These are phyloP conservation scores for Phaffia tasmanica DNA, from an alignment of 768 basidiomycete genomes.

Conservation along the genomic window DNA sequence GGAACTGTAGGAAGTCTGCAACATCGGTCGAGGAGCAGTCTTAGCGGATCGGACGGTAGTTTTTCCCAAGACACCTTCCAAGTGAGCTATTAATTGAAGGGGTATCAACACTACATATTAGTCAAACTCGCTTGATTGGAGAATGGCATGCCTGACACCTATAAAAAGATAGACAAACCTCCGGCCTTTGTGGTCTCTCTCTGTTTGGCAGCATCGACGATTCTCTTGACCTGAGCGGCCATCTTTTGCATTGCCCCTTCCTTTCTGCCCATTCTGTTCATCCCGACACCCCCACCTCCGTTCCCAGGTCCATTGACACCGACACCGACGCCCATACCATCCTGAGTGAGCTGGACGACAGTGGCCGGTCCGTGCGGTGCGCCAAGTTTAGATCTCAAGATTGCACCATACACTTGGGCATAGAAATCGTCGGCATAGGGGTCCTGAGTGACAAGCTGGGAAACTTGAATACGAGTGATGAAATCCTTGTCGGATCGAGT, in stretches of 20 bases:
- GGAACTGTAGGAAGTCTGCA: conserved; percentile 60
- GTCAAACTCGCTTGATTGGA: background rate
- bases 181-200: conserved; percentile 71
- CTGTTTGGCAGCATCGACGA: conserved; percentile 80
- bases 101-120: background rate
- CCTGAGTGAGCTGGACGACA: conserved; percentile 66
- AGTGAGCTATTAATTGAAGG: conserved; percentile 30
- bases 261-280: conserved; percentile 46
- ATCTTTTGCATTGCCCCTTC: conserved; percentile 83
- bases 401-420: conserved; percentile 84
- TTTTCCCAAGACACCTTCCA: conserved; percentile 81
- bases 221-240: conserved; percentile 77
- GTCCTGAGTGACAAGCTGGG: conserved; percentile 87
- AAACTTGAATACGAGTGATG: conserved; percentile 97
- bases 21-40: conserved; percentile 87
- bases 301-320: conserved; percentile 49
- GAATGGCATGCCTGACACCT: background rate
- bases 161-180: conserved; percentile 27
- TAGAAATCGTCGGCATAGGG: conserved; percentile 98
- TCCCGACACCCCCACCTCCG: conserved; percentile 40
- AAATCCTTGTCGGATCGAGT: conserved; percentile 76
- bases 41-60: conserved; percentile 88
- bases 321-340: conserved; percentile 66
- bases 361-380: conserved; percentile 33
- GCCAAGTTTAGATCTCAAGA: conserved; percentile 63